Evolutionary conservation across 2,329 filamentous ascomycete genomes (phyloP).

Genomic region (Akanthomyces lecanii): DNA sequence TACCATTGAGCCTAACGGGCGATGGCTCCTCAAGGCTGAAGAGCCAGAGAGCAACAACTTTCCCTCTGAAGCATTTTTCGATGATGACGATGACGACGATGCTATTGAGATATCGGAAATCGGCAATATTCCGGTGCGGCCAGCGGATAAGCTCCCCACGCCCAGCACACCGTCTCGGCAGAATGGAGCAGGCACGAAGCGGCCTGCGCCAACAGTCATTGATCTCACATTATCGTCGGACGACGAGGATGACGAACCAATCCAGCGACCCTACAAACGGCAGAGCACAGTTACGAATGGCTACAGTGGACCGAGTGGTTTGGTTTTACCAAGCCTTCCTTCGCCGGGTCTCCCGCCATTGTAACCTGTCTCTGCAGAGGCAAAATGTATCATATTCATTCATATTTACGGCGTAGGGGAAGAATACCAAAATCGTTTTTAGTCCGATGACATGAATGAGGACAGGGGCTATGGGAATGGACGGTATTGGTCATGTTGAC

Average conservation of each 20-base stretch:
- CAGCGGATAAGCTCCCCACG: slow-evolving; percentile 23
- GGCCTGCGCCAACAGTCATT: slow-evolving; percentile 50
- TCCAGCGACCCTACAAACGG: slow-evolving; percentile 45
- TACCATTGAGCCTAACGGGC: slow-evolving; percentile 80
- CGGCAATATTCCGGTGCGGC: slow-evolving; percentile 22
- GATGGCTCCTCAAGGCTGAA: slow-evolving; percentile 54
- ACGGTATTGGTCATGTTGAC: background rate
- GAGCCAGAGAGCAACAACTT: slow-evolving; percentile 29
- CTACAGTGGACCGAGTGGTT: background rate
- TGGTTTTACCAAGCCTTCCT: background rate
- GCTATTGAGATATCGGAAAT: slow-evolving; percentile 47
- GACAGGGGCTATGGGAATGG: background rate
- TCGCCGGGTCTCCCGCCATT: slow-evolving; percentile 5
- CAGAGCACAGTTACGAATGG: slow-evolving; percentile 28
- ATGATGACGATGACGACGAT: slow-evolving; percentile 43
- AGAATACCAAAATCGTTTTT: slow-evolving; percentile 1
- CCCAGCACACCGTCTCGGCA: slow-evolving; percentile 37
- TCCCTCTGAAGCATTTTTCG: slow-evolving; percentile 26
- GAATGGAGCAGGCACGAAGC: slow-evolving; percentile 39
- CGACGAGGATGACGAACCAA: slow-evolving; percentile 48
- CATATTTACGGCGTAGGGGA: slow-evolving; percentile 10
- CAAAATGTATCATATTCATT: slow-evolving; percentile 15
- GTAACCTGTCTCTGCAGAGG: background rate
- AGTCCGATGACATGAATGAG: background rate
- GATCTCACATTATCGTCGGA: slow-evolving; percentile 56